Base-by-base conservation (phyloP, 371 early-diverging fungal genomes). In the Circinella minor region DNA sequence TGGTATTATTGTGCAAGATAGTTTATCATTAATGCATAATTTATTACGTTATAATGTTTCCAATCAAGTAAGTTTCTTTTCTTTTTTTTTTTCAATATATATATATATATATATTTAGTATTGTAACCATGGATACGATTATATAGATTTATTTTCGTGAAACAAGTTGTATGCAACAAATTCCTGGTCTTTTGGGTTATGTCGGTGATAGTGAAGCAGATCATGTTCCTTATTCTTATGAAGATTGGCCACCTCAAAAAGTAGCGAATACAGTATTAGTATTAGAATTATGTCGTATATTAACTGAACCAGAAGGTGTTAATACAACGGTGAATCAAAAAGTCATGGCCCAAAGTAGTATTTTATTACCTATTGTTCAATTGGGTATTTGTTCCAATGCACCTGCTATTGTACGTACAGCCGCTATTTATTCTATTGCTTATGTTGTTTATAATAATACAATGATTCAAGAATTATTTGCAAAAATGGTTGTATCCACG, bases 1-100 rank as follows among this genome's bases (percentile, higher is more conserved):
- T 27, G 96, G 94, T 51, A 96, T 99, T 70, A 89, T 98, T 71
- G 97, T 97, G 10, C 95, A 98, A 73, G 99, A 99, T 78, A 97
- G 97, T 73, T 80, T 99, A 65, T 92, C 94, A 55, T 83, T 99
- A 62, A 92, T 95, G 61, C 91, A 93, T 66, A 97, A 98, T 69
- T 83, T 99, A 37, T 79, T 99, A 54, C 83, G 93, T 61, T 94
- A 95, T 80, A 99, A 99, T 73, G 93, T 95, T 9, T 96, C 96
- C 8, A 98, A 98, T 82, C 98, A 97, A 87, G 94, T 95, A 81
- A 9, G 66, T n/a, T 11, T 46, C 63, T 4, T 3, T 1, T n/a
- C n/a, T n/a, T n/a, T n/a, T n/a, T n/a, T n/a, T n/a, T n/a, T n/a
- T n/a, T n/a, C n/a, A n/a, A n/a, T n/a, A n/a, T n/a, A n/a, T 47